phyloP scores from a whole-genome alignment of 495 filamentous ascomycete species.

The Hypoxylon fragiforme region DNA sequence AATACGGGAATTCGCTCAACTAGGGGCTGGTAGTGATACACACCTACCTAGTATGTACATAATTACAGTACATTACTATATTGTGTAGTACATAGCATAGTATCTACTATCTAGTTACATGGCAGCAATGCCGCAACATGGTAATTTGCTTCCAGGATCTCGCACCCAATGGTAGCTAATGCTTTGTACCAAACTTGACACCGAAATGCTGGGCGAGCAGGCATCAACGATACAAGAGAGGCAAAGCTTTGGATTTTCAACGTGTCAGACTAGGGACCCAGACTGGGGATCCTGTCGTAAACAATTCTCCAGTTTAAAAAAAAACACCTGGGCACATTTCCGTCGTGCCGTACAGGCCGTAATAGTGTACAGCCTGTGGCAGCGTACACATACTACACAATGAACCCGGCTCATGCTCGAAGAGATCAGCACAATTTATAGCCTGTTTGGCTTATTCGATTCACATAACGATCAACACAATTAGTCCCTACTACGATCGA shows the following conservation, averaged over 20 bases:
- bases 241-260: neutral
- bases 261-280: neutral
- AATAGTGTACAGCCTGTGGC: too few species aligned
- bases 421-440: neutral
- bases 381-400: too few species aligned
- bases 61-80: too few species aligned
- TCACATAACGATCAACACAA: neutral
- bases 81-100: too few species aligned
- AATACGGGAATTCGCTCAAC: neutral
- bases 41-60: neutral
- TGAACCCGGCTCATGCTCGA: neutral
- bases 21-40: neutral
- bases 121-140: too few species aligned
- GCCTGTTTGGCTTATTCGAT: neutral
- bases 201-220: neutral
- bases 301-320: neutral
- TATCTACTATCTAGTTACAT: too few species aligned
- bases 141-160: neutral
- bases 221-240: neutral
- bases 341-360: neutral
- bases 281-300: neutral
- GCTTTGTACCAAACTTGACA: neutral
- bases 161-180: neutral
- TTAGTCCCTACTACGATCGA: neutral
- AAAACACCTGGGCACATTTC: too few species aligned